These are phyloP conservation scores for Salicornia ramosissima DNA, from an alignment of 148 eudicot species.

Conservation along the genomic window DNA sequence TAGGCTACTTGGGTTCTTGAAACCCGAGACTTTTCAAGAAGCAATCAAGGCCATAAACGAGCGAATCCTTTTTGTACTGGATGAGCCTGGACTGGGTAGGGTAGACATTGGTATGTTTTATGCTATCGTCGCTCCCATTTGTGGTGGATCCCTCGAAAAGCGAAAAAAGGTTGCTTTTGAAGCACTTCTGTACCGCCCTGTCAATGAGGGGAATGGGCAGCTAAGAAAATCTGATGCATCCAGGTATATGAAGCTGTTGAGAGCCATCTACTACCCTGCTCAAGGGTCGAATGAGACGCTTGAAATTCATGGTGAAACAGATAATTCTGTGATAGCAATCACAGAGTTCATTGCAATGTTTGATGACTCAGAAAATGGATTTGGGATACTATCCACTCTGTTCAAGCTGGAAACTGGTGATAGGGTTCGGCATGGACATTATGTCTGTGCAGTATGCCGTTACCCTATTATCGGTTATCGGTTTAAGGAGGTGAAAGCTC, in stretches of 20 bases:
- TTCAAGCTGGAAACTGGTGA: constrained; percentile 76
- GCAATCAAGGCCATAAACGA: constrained; percentile 86
- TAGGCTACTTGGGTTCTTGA: constrained; percentile 68
- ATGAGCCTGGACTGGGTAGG: constrained; percentile 74
- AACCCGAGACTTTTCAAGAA: constrained; percentile 93
- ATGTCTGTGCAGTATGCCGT: constrained; percentile 73
- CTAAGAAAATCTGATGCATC: constrained; percentile 60
- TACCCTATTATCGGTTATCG: constrained; percentile 89
- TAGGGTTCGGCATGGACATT: constrained; percentile 72
- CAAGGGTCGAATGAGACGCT: constrained; percentile 69
- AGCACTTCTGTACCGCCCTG: constrained; percentile 76
- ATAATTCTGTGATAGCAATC: constrained; percentile 49
- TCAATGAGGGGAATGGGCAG: constrained; percentile 52
- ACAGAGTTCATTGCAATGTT: constrained; percentile 72
- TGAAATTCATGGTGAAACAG: constrained; percentile 80
- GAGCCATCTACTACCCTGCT: constrained; percentile 84
- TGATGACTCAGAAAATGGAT: constrained; percentile 91
- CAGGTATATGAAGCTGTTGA: constrained; percentile 59
- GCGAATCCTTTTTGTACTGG: constrained; percentile 68
- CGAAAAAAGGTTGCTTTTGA: constrained; percentile 79
- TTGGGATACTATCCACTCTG: constrained; percentile 71
- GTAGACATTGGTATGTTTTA: constrained; percentile 96
- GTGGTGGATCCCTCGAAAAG: constrained; percentile 64
- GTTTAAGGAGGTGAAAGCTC: constrained; percentile 77
- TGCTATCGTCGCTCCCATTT: constrained; percentile 83